A percentile compares a stretch with the other conserved stretches of the same genome.
Conservation (phyloP, 306 rosid species). For the Phaseolus lunatus region DNA sequence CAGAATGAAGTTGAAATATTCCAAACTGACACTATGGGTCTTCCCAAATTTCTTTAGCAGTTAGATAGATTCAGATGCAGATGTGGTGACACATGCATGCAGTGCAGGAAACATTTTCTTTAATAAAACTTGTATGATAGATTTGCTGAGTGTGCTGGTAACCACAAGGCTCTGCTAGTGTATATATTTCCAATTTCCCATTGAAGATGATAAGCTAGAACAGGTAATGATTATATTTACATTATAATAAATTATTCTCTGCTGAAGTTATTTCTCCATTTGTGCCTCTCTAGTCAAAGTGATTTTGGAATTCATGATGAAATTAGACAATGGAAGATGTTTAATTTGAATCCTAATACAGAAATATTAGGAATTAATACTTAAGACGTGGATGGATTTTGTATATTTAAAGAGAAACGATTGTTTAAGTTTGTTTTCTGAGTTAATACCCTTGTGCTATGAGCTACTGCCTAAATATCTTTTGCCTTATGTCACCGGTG, state of each 20-base stretch:
- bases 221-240: conserved; percentile 58
- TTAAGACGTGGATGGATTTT: conserved; percentile 26
- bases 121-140: conserved; percentile 48
- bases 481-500: conserved; percentile 1
- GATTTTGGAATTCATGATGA: conserved; percentile 39
- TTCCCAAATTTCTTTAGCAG: conserved; percentile 46
- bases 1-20: conserved; percentile 51
- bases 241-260: conserved; percentile 29
- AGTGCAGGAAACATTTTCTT: conserved; percentile 42
- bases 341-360: conserved; percentile 37
- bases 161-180: conserved; percentile 50
- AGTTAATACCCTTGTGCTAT: conserved; percentile 33
- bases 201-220: conserved; percentile 46
- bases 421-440: conserved; percentile 6
- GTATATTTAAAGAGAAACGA: background rate
- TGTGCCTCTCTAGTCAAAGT: conserved; percentile 38
- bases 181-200: conserved; percentile 48
- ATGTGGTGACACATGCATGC: conserved; percentile 40
- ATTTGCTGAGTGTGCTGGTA: conserved; percentile 46
- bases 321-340: background rate
- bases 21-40: conserved; percentile 48
- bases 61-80: conserved; percentile 43
- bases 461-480: conserved; percentile 28
- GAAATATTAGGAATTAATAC: conserved; percentile 20
- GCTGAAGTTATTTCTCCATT: conserved; percentile 32